phyloP scores from a whole-genome alignment of 1,139 yeast species.

The Hemisphaericaspora xylanilytica region DNA sequence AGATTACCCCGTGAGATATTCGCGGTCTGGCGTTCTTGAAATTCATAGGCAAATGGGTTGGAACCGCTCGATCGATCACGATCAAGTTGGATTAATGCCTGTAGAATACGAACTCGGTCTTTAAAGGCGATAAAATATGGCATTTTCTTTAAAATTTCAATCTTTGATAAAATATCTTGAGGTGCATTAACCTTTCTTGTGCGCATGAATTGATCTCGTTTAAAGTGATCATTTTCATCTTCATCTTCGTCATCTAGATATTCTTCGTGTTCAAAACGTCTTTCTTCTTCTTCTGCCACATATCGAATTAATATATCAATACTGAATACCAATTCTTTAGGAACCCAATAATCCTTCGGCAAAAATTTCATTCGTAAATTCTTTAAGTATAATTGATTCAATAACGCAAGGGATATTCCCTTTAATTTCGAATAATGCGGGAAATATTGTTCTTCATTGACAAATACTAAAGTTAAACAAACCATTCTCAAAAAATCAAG shows the following conservation, averaged over 20 bases:
- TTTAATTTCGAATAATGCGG: constrained; percentile 27
- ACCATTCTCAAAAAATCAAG: constrained; percentile 52
- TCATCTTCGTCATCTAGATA: not conserved
- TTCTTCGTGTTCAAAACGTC: constrained; percentile 15
- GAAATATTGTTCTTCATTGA: constrained; percentile 12
- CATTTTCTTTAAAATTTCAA: constrained; percentile 56
- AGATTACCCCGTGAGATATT: constrained; percentile 66
- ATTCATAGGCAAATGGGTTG: constrained; percentile 17
- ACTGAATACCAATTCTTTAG: constrained; percentile 27
- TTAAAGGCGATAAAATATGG: constrained; percentile 83
- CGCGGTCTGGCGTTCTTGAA: constrained; percentile 35
- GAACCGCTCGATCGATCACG: constrained; percentile 23
- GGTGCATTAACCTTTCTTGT: constrained; percentile 1
- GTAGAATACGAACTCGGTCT: constrained; percentile 71
- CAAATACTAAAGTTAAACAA: constrained; percentile 56
- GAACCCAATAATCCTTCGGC: constrained; percentile 57
- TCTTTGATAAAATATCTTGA: constrained; percentile 15
- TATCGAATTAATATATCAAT: constrained; percentile 29
- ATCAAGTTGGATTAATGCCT: constrained; percentile 58
- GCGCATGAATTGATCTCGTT: too few species aligned
- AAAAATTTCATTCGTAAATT: constrained; percentile 66
- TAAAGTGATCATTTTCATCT: not conserved
- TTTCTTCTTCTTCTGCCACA: constrained; percentile 42
- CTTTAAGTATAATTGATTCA: constrained; percentile 68
- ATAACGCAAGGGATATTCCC: constrained; percentile 45